Evolutionary conservation across 2,329 filamentous ascomycete species (phyloP).

Genomic region (Colletotrichum kahawae): DNA sequence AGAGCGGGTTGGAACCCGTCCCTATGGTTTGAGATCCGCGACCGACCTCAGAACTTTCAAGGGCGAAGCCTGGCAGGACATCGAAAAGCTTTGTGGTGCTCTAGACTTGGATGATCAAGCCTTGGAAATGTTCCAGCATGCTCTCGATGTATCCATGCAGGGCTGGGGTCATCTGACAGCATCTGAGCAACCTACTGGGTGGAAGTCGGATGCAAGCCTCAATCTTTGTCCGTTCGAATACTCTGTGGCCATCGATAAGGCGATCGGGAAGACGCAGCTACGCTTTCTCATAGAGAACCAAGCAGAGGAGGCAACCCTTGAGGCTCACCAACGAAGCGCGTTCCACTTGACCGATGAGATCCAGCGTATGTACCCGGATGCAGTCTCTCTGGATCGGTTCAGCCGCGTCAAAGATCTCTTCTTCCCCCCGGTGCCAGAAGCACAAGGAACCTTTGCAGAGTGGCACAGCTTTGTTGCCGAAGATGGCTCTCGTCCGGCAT

Average conservation of each 20-base stretch:
- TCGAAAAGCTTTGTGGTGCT: neutral
- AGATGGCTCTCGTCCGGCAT: neutral
- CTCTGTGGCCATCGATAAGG: neutral
- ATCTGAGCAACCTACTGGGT: neutral
- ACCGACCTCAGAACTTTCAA: neutral
- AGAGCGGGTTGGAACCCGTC: neutral
- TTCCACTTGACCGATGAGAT: neutral
- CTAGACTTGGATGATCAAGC: neutral
- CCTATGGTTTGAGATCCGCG: neutral
- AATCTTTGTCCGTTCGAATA: neutral
- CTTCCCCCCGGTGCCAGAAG: neutral
- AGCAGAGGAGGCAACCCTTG: neutral
- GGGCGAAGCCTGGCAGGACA: neutral
- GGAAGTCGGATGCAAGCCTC: neutral
- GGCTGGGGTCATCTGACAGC: neutral
- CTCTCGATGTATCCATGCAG: neutral
- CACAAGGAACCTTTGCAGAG: neutral
- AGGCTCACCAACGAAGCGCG: neutral
- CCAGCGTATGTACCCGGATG: neutral
- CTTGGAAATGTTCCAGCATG: neutral
- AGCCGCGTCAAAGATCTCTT: neutral
- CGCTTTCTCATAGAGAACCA: neutral
- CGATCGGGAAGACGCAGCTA: neutral
- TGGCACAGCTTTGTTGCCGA: neutral
- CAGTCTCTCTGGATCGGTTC: neutral